These are phyloP conservation scores for Aleurites moluccanus DNA, from an alignment of 441 rosid species.

Conservation along the genomic window DNA sequence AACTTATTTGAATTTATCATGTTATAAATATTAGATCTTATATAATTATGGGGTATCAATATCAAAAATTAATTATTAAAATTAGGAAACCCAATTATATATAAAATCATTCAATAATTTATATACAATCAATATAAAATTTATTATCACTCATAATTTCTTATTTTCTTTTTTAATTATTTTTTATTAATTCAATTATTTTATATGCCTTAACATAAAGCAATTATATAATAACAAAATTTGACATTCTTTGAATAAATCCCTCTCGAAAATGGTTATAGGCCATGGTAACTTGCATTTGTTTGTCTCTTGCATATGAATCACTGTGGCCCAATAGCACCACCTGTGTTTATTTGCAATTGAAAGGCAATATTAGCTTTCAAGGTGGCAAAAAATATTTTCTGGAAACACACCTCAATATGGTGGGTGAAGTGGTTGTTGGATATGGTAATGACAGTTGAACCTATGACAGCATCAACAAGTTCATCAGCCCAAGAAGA, in stretches of 20 bases:
- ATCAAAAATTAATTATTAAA: too few species aligned
- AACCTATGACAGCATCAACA: slow-evolving; percentile 93
- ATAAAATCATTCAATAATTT: too few species aligned
- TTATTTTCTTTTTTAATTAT: too few species aligned
- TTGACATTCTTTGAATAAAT: slow-evolving; percentile 98
- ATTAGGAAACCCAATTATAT: too few species aligned
- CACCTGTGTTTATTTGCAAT: slow-evolving; percentile 44
- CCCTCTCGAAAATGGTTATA: slow-evolving; percentile 97
- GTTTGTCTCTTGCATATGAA: slow-evolving; percentile 75
- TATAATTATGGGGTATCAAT: too few species aligned
- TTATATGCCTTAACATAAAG: too few species aligned
- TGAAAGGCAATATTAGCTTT: not conserved
- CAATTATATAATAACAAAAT: too few species aligned
- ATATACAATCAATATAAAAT: too few species aligned
- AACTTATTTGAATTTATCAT: too few species aligned
- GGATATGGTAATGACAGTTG: slow-evolving; percentile 89
- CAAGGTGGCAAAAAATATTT: not conserved
- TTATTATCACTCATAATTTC: too few species aligned
- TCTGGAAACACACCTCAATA: slow-evolving; percentile 61
- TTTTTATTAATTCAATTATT: too few species aligned
- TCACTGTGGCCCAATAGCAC: slow-evolving; percentile 92
- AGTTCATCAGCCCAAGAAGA: slow-evolving; percentile 93
- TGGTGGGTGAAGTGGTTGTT: slow-evolving; percentile 92
- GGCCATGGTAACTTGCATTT: slow-evolving; percentile 93
- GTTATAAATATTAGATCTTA: too few species aligned